phyloP scores from a whole-genome alignment of 768 basidiomycete genomes.

The Candolleomyces efflorescens region DNA sequence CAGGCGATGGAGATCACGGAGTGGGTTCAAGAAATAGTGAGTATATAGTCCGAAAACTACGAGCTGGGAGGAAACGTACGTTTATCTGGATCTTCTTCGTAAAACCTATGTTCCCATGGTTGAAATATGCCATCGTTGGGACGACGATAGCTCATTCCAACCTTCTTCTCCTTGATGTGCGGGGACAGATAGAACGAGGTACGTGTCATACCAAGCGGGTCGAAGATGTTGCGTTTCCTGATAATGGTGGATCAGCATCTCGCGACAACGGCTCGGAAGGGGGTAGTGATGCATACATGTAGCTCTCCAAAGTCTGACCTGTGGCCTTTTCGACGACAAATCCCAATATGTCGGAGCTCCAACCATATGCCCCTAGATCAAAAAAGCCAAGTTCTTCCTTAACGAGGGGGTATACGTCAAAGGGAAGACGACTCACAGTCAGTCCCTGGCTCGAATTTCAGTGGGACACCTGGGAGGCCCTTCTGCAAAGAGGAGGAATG shows the following conservation, averaged over 20 bases:
- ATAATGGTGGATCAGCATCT: background rate
- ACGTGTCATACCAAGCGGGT: slow-evolving; percentile 24
- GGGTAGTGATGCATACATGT: slow-evolving; percentile 19
- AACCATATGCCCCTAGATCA: slow-evolving; percentile 26
- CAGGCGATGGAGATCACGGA: background rate
- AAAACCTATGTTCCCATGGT: slow-evolving; percentile 21
- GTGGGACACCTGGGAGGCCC: slow-evolving; percentile 19
- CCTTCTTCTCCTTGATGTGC: slow-evolving; percentile 17
- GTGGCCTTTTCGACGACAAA: slow-evolving; percentile 26
- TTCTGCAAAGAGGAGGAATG: slow-evolving; percentile 14
- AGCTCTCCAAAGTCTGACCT: slow-evolving; percentile 23
- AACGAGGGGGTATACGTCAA: background rate
- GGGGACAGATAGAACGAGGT: slow-evolving; percentile 27
- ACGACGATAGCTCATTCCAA: slow-evolving; percentile 20
- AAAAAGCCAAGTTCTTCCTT: background rate
- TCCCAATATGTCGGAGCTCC: slow-evolving; percentile 25
- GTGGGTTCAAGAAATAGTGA: background rate
- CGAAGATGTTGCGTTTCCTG: slow-evolving; percentile 28
- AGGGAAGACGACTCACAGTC: slow-evolving; percentile 18
- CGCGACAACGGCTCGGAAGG: background rate
- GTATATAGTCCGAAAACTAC: no score
- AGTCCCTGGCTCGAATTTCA: slow-evolving; percentile 30
- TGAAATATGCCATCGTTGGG: slow-evolving; percentile 14
- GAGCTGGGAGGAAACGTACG: slow-evolving; percentile 8
- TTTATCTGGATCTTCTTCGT: slow-evolving; percentile 24